Conservation (phyloP, 257 asterid genomes). For the Coffea eugenioides region DNA sequence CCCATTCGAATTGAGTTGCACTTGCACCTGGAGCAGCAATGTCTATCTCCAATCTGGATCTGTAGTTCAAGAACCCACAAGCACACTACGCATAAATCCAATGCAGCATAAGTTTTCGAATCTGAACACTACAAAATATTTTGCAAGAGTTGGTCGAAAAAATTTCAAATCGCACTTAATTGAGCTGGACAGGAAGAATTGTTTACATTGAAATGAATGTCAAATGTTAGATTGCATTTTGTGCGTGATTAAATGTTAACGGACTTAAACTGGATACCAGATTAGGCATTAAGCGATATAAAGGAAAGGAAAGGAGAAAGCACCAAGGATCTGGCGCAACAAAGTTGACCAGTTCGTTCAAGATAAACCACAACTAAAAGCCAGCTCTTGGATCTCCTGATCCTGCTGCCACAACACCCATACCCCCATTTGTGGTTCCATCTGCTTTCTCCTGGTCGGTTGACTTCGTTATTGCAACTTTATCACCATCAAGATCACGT, state of each 20-base stretch:
- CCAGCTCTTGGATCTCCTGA: constrained; percentile 88
- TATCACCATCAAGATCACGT: constrained; percentile 33
- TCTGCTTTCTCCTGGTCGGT: constrained; percentile 23
- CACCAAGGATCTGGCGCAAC: background rate
- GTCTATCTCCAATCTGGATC: too few relatives aligned
- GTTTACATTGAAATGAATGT: background rate
- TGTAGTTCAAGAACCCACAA: too few relatives aligned
- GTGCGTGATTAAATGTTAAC: background rate
- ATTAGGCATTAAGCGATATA: too few relatives aligned
- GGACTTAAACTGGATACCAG: background rate
- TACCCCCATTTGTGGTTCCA: constrained; percentile 47
- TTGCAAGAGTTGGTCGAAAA: too few relatives aligned
- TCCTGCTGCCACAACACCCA: constrained; percentile 86
- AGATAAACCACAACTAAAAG: constrained; percentile 29
- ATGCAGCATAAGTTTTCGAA: too few relatives aligned
- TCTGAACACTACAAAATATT: too few relatives aligned
- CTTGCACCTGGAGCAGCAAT: too few relatives aligned
- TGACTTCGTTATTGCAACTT: constrained; percentile 10
- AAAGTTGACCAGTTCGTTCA: background rate
- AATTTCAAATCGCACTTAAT: too few relatives aligned
- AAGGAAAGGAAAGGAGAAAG: background rate
- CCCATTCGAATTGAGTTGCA: too few relatives aligned
- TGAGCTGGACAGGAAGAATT: too few relatives aligned
- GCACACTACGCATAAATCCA: too few relatives aligned
- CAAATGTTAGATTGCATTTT: background rate